Percentiles rank a stretch among this genome's conserved stretches.
phyloP scores from a whole-genome alignment of 495 filamentous ascomycete species.

The Penicillium tannophilum region DNA sequence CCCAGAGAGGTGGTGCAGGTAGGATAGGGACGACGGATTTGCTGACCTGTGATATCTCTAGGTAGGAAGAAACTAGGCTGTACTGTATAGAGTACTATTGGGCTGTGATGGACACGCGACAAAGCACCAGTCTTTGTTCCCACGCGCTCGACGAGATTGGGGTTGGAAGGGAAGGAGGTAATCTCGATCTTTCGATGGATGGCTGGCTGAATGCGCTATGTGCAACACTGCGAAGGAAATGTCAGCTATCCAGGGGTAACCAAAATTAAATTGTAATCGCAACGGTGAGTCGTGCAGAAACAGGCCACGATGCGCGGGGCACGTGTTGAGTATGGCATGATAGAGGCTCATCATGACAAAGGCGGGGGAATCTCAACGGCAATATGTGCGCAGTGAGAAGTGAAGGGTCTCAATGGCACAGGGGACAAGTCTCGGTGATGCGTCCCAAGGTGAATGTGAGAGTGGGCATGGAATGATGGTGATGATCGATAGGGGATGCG shows the following conservation, averaged over 20 bases:
- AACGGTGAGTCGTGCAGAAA: constrained; percentile 2
- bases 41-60: constrained; percentile 19
- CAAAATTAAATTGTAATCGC: constrained; percentile 1
- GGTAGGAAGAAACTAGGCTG: constrained; percentile 1
- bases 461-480: neutral
- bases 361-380: constrained; percentile 13
- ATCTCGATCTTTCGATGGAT: constrained; percentile 21
- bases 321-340: constrained; percentile 29
- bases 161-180: constrained; percentile 2
- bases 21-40: neutral
- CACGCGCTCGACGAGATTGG: constrained; percentile 16
- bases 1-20: neutral
- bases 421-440: neutral
- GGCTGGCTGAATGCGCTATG: constrained; percentile 20
- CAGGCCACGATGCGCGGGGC: constrained; percentile 11
- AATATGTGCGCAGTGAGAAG: constrained; percentile 5
- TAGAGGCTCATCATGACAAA: constrained; percentile 20
- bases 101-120: constrained; percentile 10
- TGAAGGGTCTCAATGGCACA: constrained; percentile 1
- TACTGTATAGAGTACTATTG: constrained; percentile 10
- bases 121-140: constrained; percentile 28
- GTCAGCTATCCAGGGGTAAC: constrained; percentile 11
- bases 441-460: neutral
- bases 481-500: neutral
- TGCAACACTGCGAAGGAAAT: constrained; percentile 14